These are phyloP conservation scores for Cyclostephanos tholiformis DNA, from an alignment of 108 stramenopile genomes.

Conservation along the genomic window DNA sequence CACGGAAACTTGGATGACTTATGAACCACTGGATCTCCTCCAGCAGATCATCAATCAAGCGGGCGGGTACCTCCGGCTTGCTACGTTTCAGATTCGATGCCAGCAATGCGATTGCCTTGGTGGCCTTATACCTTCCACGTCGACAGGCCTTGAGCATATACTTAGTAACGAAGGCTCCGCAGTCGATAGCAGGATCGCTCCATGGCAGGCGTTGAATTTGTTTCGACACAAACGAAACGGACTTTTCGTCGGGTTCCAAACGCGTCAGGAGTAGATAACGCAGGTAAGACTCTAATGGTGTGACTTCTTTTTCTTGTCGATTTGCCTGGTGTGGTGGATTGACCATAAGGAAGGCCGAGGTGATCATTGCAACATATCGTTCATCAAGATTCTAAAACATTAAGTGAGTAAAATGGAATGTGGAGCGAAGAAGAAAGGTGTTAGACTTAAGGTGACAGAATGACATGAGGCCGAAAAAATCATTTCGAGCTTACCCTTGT, in stretches of 20 bases:
- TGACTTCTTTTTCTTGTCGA: slow-evolving; percentile 68
- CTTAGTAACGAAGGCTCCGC: slow-evolving; percentile 68
- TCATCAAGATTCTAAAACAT: slow-evolving; percentile 73
- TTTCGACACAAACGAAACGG: slow-evolving; percentile 76
- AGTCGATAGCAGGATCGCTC: slow-evolving; percentile 79
- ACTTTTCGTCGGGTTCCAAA: slow-evolving; percentile 63
- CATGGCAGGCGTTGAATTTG: slow-evolving; percentile 91
- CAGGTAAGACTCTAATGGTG: slow-evolving; percentile 87
- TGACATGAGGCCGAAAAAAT: neutral
- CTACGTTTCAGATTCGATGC: slow-evolving; percentile 69
- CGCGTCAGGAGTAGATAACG: slow-evolving; percentile 72
- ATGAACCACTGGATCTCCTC: slow-evolving; percentile 91
- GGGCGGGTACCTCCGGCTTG: slow-evolving; percentile 75
- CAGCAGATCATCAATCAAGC: slow-evolving; percentile 82
- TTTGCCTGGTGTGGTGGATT: slow-evolving; percentile 68
- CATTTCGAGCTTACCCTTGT: slow-evolving; percentile 65
- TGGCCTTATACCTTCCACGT: slow-evolving; percentile 79
- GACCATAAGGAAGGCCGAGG: slow-evolving; percentile 79
- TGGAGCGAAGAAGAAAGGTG: neutral
- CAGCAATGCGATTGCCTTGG: slow-evolving; percentile 81
- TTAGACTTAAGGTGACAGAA: neutral
- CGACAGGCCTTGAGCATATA: slow-evolving; percentile 89
- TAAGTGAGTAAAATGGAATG: neutral
- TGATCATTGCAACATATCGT: slow-evolving; percentile 76
- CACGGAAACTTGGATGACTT: slow-evolving; percentile 81